A percentile compares a stretch with the other conserved stretches of the same genome.
Conservation (phyloP, 352 stramenopile species). For the Peronosclerospora sorghi region DNA sequence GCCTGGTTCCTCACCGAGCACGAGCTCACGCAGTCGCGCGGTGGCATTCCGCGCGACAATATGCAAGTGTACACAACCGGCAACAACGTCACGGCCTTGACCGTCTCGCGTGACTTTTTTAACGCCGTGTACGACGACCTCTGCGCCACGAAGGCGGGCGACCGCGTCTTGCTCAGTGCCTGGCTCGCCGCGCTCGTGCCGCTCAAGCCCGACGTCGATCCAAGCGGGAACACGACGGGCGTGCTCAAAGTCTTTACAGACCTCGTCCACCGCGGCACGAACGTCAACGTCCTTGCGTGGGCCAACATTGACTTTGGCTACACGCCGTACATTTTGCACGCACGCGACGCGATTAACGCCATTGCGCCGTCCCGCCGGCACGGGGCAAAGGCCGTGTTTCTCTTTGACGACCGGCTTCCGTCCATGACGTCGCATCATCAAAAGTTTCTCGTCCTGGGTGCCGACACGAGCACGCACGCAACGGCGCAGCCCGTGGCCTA, state of each 20-base stretch:
- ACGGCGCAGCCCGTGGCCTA: slow-evolving; percentile 26
- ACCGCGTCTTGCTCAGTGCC: slow-evolving; percentile 22
- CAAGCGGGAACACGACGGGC: slow-evolving; percentile 9
- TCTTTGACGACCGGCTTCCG: slow-evolving; percentile 46
- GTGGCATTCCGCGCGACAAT: slow-evolving; percentile 9
- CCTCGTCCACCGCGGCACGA: slow-evolving; percentile 18
- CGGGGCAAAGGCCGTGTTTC: slow-evolving; percentile 10
- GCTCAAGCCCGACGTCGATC: slow-evolving; percentile 19
- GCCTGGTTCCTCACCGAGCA: slow-evolving; percentile 1
- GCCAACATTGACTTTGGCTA: slow-evolving; percentile 15
- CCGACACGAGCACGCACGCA: not conserved
- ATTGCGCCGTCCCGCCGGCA: slow-evolving; percentile 12
- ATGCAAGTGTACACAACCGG: slow-evolving; percentile 16
- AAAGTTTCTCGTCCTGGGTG: slow-evolving; percentile 30
- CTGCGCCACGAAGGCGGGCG: slow-evolving; percentile 2
- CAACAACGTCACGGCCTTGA: slow-evolving; percentile 29
- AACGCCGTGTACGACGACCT: slow-evolving; percentile 26
- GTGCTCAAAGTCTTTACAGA: slow-evolving; percentile 21
- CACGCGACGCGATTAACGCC: slow-evolving; percentile 32
- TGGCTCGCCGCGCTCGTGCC: slow-evolving; percentile 29
- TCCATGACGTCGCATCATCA: slow-evolving; percentile 31
- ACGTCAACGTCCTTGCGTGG: slow-evolving; percentile 33
- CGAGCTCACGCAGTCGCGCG: not conserved
- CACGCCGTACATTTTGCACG: slow-evolving; percentile 14
- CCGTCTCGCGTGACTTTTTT: slow-evolving; percentile 27